These are phyloP conservation scores for Megacollybia marginata DNA, from an alignment of 768 basidiomycete species.

Conservation along the genomic window DNA sequence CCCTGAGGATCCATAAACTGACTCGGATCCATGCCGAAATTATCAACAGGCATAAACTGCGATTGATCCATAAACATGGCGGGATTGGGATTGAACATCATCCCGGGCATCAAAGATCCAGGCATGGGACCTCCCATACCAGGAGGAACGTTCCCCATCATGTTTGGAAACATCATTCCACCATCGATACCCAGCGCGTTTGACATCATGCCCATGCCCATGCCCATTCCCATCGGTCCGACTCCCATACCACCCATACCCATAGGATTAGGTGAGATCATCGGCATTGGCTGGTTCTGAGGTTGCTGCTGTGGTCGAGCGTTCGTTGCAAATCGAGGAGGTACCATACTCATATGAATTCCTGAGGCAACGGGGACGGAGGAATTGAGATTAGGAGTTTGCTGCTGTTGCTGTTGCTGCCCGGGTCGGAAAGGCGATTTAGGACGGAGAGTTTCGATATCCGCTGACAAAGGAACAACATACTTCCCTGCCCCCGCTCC, in stretches of 20 bases:
- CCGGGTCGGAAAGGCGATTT: constrained; percentile 67
- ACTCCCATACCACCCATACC: constrained; percentile 1
- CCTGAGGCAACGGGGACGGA: constrained; percentile 7
- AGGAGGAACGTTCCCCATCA: too few species aligned
- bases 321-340: neutral
- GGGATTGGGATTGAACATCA: too few species aligned
- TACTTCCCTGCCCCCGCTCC: constrained; percentile 38
- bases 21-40: too few species aligned
- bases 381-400: constrained; percentile 1
- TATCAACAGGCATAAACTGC: too few species aligned
- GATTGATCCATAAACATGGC: too few species aligned
- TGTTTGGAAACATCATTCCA: too few species aligned
- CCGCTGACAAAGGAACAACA: constrained; percentile 67
- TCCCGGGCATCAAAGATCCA: too few species aligned
- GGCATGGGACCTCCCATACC: too few species aligned
- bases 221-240: constrained; percentile 2
- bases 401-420: constrained; percentile 8
- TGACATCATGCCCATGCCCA: neutral
- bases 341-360: constrained; percentile 4
- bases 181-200: too few species aligned
- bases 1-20: too few species aligned
- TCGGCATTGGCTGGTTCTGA: constrained; percentile 5
- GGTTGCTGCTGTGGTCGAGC: neutral
- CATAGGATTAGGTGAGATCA: constrained; percentile 3
- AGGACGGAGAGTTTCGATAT: constrained; percentile 79